Evolutionary conservation across 2,329 filamentous ascomycete genomes (phyloP).

Genomic region (Metarhizium robertsii): DNA sequence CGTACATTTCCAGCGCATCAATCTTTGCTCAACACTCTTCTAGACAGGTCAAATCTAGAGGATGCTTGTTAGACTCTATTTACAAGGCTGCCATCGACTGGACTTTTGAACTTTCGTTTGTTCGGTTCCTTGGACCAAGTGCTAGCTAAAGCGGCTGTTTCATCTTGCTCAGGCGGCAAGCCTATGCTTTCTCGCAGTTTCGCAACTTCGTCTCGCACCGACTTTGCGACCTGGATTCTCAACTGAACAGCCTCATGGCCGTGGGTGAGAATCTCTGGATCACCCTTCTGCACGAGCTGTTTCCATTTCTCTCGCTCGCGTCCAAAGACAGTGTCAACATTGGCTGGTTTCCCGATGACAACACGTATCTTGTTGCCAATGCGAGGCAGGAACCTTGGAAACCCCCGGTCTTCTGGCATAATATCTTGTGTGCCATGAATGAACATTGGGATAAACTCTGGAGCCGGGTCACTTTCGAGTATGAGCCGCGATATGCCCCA

Average conservation of each 20-base stretch:
- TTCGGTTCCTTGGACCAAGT: slow-evolving; percentile 59
- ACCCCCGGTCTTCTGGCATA: slow-evolving; percentile 76
- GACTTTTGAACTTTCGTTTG: slow-evolving; percentile 39
- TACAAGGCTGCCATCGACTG: slow-evolving; percentile 44
- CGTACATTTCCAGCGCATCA: neutral
- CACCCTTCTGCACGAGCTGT: slow-evolving; percentile 44
- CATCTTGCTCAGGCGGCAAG: slow-evolving; percentile 67
- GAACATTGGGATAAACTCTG: slow-evolving; percentile 88
- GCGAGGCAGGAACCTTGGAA: slow-evolving; percentile 73
- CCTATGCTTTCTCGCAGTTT: slow-evolving; percentile 66
- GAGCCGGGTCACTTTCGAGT: slow-evolving; percentile 77
- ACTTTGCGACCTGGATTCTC: slow-evolving; percentile 68
- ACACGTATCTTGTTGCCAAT: slow-evolving; percentile 60
- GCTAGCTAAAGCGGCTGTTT: slow-evolving; percentile 65
- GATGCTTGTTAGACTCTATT: slow-evolving; percentile 17
- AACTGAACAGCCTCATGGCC: slow-evolving; percentile 56
- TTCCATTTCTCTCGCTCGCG: slow-evolving; percentile 69
- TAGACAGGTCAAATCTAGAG: neutral
- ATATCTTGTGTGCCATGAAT: slow-evolving; percentile 81
- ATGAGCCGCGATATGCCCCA: slow-evolving; percentile 92
- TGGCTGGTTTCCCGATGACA: slow-evolving; percentile 70
- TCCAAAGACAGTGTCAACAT: slow-evolving; percentile 66
- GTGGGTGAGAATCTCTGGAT: slow-evolving; percentile 34
- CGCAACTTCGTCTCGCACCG: slow-evolving; percentile 70
- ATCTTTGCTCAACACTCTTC: neutral